Conservation (phyloP, 345 rosid species). For the Firmiana major region DNA sequence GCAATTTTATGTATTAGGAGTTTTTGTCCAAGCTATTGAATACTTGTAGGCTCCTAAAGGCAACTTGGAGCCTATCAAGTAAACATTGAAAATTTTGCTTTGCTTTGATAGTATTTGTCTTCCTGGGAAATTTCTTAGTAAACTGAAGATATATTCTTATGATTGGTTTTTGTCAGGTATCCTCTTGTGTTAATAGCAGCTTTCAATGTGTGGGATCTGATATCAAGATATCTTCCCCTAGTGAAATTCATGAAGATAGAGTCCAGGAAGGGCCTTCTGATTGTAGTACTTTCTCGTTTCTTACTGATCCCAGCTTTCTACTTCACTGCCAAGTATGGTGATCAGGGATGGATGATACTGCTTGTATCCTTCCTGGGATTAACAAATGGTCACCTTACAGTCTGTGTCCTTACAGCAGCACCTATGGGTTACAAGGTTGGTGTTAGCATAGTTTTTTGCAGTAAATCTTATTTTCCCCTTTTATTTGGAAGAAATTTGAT, state of each 20-base stretch:
- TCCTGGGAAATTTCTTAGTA: neutral
- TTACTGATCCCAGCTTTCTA: conserved; percentile 73
- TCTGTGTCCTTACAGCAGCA: conserved; percentile 73
- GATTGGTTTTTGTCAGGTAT: conserved; percentile 41
- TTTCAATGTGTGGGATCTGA: conserved; percentile 65
- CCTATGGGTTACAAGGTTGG: conserved; percentile 89
- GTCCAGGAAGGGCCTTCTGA: conserved; percentile 57
- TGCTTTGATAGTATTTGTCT: neutral
- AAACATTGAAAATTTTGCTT: too few species aligned
- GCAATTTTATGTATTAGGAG: neutral
- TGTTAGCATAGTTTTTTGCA: neutral
- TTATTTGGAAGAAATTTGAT: neutral
- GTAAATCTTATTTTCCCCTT: neutral
- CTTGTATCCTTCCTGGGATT: conserved; percentile 22
- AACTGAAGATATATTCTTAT: neutral
- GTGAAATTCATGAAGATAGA: conserved; percentile 52
- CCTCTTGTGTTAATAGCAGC: conserved; percentile 58
- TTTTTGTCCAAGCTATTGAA: neutral
- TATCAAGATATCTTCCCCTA: conserved; percentile 63
- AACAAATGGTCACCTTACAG: conserved; percentile 38
- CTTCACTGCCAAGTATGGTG: conserved; percentile 80
- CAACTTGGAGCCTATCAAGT: too few species aligned
- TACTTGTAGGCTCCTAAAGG: too few species aligned
- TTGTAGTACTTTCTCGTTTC: conserved; percentile 50
- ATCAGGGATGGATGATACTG: conserved; percentile 87